phyloP scores from a whole-genome alignment of 2,329 filamentous ascomycete genomes.

The Didymella exigua region DNA sequence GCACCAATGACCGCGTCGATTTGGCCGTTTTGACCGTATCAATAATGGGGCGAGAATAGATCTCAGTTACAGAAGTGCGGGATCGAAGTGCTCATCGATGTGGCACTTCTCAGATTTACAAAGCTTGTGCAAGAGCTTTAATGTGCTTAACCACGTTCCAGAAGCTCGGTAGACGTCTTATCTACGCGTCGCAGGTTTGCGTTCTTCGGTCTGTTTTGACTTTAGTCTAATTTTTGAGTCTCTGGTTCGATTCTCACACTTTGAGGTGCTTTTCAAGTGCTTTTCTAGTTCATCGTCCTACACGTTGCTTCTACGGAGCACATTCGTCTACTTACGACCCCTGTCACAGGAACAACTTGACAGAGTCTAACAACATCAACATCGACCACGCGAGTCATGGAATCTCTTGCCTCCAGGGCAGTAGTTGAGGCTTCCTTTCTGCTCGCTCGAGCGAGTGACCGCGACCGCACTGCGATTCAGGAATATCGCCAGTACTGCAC shows the following conservation, averaged over 20 bases:
- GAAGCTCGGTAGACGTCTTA: constrained; percentile 1
- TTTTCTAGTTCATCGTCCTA: background rate
- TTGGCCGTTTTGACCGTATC: background rate
- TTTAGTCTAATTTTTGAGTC: background rate
- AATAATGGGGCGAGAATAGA: constrained; percentile 5
- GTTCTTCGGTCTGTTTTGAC: background rate
- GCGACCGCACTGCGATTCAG: constrained; percentile 2
- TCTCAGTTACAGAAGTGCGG: constrained; percentile 4
- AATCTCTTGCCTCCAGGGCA: background rate
- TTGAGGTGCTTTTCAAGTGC: background rate
- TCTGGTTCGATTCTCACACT: background rate
- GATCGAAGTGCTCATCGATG: background rate
- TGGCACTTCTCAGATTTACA: background rate
- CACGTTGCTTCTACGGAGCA: background rate
- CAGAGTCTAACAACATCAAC: background rate
- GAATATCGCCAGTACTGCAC: constrained; percentile 5
- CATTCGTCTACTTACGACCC: background rate
- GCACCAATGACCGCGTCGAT: constrained; percentile 4
- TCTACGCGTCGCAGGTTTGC: background rate
- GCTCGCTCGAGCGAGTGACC: constrained; percentile 8
- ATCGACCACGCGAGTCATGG: background rate
- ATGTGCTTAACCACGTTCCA: constrained; percentile 6
- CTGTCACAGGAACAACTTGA: no score
- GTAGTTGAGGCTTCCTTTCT: constrained; percentile 3
- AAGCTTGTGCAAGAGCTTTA: constrained; percentile 10